Evolutionary conservation across 441 rosid species (phyloP).

Genomic region (Mallotus repandus): DNA sequence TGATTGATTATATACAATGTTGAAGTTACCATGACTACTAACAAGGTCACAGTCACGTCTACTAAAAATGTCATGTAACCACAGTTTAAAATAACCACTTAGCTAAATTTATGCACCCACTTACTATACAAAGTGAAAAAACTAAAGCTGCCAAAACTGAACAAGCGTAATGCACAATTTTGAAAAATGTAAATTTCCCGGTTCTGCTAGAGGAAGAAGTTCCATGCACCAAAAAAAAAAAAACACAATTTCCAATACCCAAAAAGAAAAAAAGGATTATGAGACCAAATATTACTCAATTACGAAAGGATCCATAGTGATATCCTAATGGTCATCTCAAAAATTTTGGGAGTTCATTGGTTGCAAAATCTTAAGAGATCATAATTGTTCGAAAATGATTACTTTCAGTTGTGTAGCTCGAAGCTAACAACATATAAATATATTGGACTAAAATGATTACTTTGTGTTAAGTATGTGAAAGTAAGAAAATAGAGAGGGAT

Average conservation of each 20-base stretch:
- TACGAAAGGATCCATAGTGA: too few relatives aligned
- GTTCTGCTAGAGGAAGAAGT: not conserved
- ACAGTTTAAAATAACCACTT: constrained; percentile 37
- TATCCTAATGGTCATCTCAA: too few relatives aligned
- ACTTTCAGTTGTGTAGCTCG: too few relatives aligned
- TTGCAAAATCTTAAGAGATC: too few relatives aligned
- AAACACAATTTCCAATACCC: not conserved
- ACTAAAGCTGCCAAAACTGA: constrained; percentile 17
- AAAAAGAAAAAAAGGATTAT: not conserved
- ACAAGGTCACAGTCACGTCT: not conserved
- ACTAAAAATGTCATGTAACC: constrained; percentile 9
- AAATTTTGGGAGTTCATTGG: too few relatives aligned
- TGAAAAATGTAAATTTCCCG: constrained; percentile 1
- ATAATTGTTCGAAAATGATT: too few relatives aligned
- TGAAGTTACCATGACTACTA: not conserved
- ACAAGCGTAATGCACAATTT: not conserved
- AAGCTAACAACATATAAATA: too few relatives aligned
- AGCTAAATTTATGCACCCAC: constrained; percentile 36
- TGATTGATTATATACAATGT: too few relatives aligned
- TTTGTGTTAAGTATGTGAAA: too few relatives aligned
- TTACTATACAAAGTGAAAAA: constrained; percentile 25
- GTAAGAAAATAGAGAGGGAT: too few relatives aligned
- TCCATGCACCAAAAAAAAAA: not conserved
- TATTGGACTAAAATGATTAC: too few relatives aligned
- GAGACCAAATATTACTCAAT: too few relatives aligned